Percentiles rank a stretch among this genome's conserved stretches.
Evolutionary conservation across 257 asterid genomes (phyloP).

Genomic region (Oldenlandia corymbosa): DNA sequence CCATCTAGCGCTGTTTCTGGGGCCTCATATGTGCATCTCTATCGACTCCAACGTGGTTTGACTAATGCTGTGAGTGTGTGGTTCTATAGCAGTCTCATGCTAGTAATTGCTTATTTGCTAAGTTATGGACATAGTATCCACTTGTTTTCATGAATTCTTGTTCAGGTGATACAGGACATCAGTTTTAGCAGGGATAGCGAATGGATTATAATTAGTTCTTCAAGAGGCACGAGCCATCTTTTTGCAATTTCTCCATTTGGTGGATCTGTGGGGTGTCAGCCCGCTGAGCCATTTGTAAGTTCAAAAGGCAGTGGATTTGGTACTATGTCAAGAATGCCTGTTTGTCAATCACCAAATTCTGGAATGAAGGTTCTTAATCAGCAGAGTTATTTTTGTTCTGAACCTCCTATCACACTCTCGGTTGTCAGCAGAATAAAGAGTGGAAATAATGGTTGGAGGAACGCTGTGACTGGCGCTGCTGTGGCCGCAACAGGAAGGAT

Average conservation of each 20-base stretch:
- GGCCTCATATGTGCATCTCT: slow-evolving; percentile 57
- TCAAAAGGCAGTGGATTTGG: slow-evolving; percentile 28
- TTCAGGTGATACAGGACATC: slow-evolving; percentile 87
- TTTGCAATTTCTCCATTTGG: slow-evolving; percentile 70
- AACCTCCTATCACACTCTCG: slow-evolving; percentile 25
- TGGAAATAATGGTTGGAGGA: slow-evolving; percentile 30
- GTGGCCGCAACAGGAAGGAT: slow-evolving; percentile 71
- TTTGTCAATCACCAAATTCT: slow-evolving; percentile 31
- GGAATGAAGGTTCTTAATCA: slow-evolving; percentile 46
- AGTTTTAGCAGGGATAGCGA: slow-evolving; percentile 82
- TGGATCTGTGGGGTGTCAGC: slow-evolving; percentile 24
- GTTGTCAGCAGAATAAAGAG: slow-evolving; percentile 29
- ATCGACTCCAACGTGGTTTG: slow-evolving; percentile 81
- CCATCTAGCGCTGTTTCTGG: slow-evolving; percentile 44
- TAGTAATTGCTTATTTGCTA: slow-evolving; percentile 1
- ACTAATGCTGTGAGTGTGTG: slow-evolving; percentile 70
- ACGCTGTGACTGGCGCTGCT: slow-evolving; percentile 71
- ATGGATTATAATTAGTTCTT: slow-evolving; percentile 52
- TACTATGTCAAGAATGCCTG: slow-evolving; percentile 26
- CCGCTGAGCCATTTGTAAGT: slow-evolving; percentile 28
- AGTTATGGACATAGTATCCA: not conserved
- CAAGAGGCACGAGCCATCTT: slow-evolving; percentile 89
- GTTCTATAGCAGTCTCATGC: slow-evolving; percentile 1
- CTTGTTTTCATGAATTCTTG: slow-evolving; percentile 7
- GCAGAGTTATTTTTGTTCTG: slow-evolving; percentile 20